Base-by-base conservation (phyloP, 495 filamentous ascomycete genomes). In the Xylaria cubensis region DNA sequence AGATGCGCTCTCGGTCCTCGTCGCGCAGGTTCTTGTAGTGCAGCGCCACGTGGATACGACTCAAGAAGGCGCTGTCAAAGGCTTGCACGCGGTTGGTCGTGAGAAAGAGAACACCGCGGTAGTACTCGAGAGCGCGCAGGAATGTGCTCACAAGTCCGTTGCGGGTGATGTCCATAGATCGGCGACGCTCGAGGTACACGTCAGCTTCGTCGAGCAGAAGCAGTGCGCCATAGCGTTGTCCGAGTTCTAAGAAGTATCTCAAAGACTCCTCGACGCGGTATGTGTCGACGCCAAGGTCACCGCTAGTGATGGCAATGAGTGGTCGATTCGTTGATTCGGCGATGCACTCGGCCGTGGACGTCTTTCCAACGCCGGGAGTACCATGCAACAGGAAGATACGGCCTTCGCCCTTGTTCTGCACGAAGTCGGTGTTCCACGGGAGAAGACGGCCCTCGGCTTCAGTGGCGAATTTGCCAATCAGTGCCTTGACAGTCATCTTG, bases 341-440 rank as follows among this genome's bases (percentile, higher is more conserved):
- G 6, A 89, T 82, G 10, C 80, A 77, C 69, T 87, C 85, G 5
- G 88, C 89, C 17, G 88, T 91, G 0, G 87, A 76, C 2, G 89
- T 90, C 75, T 92, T 91, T 12, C 89, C 88, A 1, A 84, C 84
- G 0, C 88, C 89, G 0, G 89, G 88, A 3, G 79, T 79, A 0
- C 90, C 89, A 26, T 66, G 67, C 7, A 82, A 74, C 34, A 82
- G 71, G 32, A 81, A 75, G 69, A 81, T 78, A 10, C 73, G 75
- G 56, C 75, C 82, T 69, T 78, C 67, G 15, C 78, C 76, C 74
- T 65, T 65, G 17, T 65, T 65, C 42, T 65, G 63, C 42, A 65
- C 63, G 26, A 65, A 48, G 42, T n/a, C 63, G 41, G 63, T 65
- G 26, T 65, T 65, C 63, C 63, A 65, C 19, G 63, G 63, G 63